These are phyloP conservation scores for Plenodomus biglobosus DNA, from an alignment of 2,329 filamentous ascomycete genomes.

Conservation along the genomic window DNA sequence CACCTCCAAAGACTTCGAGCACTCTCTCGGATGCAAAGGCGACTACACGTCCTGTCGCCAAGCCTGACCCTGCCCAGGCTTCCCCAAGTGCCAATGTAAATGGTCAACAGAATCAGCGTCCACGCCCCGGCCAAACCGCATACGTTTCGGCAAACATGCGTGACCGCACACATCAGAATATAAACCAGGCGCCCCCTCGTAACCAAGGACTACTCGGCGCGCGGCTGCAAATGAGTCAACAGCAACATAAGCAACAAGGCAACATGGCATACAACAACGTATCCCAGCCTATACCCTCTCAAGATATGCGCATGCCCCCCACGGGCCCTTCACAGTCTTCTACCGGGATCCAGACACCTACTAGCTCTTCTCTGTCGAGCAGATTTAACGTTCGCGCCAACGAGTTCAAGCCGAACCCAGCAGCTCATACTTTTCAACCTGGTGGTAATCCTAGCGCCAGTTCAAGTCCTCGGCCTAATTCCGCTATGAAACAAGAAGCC, in stretches of 20 bases:
- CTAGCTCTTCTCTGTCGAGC: slow-evolving; percentile 52
- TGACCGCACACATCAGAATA: slow-evolving; percentile 47
- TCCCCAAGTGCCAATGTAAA: slow-evolving; percentile 43
- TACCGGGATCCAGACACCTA: slow-evolving; percentile 54
- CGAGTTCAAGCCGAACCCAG: slow-evolving; percentile 85
- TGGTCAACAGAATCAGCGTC: slow-evolving; percentile 51
- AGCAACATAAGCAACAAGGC: slow-evolving; percentile 53
- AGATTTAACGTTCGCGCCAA: slow-evolving; percentile 64
- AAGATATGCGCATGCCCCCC: slow-evolving; percentile 71
- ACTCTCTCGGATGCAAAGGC: slow-evolving; percentile 37
- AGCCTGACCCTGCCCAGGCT: slow-evolving; percentile 34
- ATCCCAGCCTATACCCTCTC: slow-evolving; percentile 58
- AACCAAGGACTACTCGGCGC: slow-evolving; percentile 52
- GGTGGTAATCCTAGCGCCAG: slow-evolving; percentile 62
- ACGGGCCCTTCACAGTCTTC: slow-evolving; percentile 66
- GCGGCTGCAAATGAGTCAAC: slow-evolving; percentile 54
- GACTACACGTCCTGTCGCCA: slow-evolving; percentile 38
- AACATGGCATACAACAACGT: slow-evolving; percentile 51
- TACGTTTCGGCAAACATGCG: slow-evolving; percentile 51
- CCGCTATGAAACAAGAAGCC: slow-evolving; percentile 36
- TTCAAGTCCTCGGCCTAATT: slow-evolving; percentile 69
- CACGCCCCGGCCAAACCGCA: slow-evolving; percentile 41
- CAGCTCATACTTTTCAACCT: slow-evolving; percentile 79
- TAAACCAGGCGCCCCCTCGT: slow-evolving; percentile 44
- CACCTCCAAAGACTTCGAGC: slow-evolving; percentile 48